Evolutionary conservation across 768 basidiomycete genomes (phyloP).

Genomic region (Phlebiopsis gigantea): DNA sequence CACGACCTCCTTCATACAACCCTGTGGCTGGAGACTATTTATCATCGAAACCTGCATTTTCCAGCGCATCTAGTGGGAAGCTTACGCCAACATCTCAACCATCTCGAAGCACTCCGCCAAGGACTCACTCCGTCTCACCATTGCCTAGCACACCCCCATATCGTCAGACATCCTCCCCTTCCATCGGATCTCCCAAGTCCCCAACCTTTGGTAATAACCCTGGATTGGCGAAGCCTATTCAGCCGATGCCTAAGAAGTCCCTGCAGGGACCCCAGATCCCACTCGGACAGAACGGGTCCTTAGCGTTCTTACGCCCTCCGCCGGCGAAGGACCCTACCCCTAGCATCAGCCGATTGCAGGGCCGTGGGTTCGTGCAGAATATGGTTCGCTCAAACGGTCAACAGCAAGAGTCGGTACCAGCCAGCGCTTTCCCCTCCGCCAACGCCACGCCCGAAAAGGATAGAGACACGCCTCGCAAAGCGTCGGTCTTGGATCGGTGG

Average conservation of each 20-base stretch:
- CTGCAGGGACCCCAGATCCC: conserved; percentile 39
- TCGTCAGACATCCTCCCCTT: conserved; percentile 17
- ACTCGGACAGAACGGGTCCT: conserved; percentile 40
- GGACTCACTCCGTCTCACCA: conserved; percentile 5
- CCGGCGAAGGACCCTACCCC: conserved; percentile 70
- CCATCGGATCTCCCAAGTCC: conserved; percentile 24
- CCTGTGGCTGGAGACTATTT: background rate
- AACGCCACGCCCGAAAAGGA: conserved; percentile 28
- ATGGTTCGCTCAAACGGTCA: conserved; percentile 68
- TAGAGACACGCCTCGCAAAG: conserved; percentile 18
- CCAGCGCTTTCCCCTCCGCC: conserved; percentile 25
- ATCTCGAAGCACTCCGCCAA: background rate
- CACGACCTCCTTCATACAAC: conserved; percentile 3
- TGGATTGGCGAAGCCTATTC: conserved; percentile 46
- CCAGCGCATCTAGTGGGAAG: background rate
- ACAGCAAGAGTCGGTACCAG: conserved; percentile 32
- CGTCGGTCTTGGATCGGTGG: conserved; percentile 72
- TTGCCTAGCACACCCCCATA: conserved; percentile 13
- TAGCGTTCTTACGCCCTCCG: conserved; percentile 54
- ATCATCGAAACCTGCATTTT: background rate
- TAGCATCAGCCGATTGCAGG: conserved; percentile 76
- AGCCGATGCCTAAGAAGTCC: conserved; percentile 43
- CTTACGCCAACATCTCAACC: conserved; percentile 1
- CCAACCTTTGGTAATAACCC: conserved; percentile 22
- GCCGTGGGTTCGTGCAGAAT: conserved; percentile 81